These are phyloP conservation scores for Austroboletus olivaceoglutinosus DNA, from an alignment of 1,284 basidiomycete species.

Conservation along the genomic window DNA sequence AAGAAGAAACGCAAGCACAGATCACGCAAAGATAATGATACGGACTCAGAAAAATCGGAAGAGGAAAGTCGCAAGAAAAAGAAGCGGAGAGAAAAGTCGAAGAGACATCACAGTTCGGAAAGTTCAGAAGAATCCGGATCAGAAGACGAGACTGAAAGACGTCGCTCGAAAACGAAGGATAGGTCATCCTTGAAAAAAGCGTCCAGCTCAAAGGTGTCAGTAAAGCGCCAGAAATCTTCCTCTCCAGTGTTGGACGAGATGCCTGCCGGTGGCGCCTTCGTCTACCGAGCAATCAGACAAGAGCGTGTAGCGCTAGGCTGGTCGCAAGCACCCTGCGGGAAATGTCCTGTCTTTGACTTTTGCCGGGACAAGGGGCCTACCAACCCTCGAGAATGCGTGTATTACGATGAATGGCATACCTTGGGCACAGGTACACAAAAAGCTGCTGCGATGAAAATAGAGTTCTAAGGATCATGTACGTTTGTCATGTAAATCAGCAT, in stretches of 20 bases:
- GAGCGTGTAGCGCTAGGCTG: constrained; percentile 43
- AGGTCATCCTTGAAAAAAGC: constrained; percentile 24
- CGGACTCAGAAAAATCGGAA: constrained; percentile 12
- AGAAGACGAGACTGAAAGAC: constrained; percentile 16
- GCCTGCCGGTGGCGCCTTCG: constrained; percentile 25
- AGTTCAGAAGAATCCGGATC: constrained; percentile 12
- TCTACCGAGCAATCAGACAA: constrained; percentile 49
- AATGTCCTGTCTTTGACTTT: constrained; percentile 54
- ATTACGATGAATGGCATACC: constrained; percentile 49
- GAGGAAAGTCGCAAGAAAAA: constrained; percentile 14
- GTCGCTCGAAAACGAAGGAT: constrained; percentile 20
- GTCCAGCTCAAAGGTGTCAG: constrained; percentile 11
- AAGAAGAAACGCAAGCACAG: constrained; percentile 33
- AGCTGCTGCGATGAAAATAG: constrained; percentile 14
- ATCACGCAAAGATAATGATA: constrained; percentile 13
- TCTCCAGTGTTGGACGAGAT: constrained; percentile 20
- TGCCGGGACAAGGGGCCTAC: constrained; percentile 52
- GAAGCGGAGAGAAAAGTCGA: constrained; percentile 31
- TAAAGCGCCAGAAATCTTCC: constrained; percentile 22
- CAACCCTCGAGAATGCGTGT: constrained; percentile 50
- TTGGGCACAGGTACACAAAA: constrained; percentile 18
- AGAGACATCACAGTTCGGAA: constrained; percentile 18
- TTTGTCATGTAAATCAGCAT: not conserved
- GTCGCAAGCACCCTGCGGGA: constrained; percentile 51
- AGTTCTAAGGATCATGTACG: constrained; percentile 18